Evolutionary conservation across 2,329 filamentous ascomycete species (phyloP), one percentile per base, ranked within the genome.

Genomic region (Coleophoma eucalyptorum): DNA sequence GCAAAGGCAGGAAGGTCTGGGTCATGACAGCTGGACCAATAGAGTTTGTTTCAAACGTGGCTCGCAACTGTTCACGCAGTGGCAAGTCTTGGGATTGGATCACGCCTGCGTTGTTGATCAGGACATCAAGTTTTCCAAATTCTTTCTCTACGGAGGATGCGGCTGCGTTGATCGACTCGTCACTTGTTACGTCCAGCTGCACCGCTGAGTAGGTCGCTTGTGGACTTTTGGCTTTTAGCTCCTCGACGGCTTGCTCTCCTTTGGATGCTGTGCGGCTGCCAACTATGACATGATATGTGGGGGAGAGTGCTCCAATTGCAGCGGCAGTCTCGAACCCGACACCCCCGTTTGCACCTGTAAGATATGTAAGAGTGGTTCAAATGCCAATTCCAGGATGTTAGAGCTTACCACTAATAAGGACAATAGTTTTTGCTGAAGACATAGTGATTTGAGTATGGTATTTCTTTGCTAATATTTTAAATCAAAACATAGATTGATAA

Each of bases 331-430:
- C 68, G 1, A 67, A 63, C 0, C 72, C 72, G 0, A 75, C 59
- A 3, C 72, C 72, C 1, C 57, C 60, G 47, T 75, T 75, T 4
- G 68, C 65, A 2, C 72, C 72, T 0, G 69, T 72, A 8, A 26
- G 10, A 7, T 2, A 26, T 26, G 26, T 26, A 5, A 26, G 26
- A 5, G 26, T 26, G 10, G 26, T 5, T 7, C 26, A 5, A 8
- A 26, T 5, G n/a, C n/a, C 26, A 26, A 26, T 26, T 26, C 3
- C 10, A 26, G 10, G 2, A 26, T 26, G 26, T 6, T 5, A 26
- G 26, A 26, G 40, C 46, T 7, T 42, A 48, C 46, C 46, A 3
- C 35, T 48, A 35, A 48, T 48, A 4, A 48, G 35, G 15, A 48
- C 46, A 13, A 48, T 34, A 13, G 45, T 47, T 11, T 47, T 47